Evolutionary conservation across 331 rosid species (phyloP).

Genomic region (Malus hybrid): DNA sequence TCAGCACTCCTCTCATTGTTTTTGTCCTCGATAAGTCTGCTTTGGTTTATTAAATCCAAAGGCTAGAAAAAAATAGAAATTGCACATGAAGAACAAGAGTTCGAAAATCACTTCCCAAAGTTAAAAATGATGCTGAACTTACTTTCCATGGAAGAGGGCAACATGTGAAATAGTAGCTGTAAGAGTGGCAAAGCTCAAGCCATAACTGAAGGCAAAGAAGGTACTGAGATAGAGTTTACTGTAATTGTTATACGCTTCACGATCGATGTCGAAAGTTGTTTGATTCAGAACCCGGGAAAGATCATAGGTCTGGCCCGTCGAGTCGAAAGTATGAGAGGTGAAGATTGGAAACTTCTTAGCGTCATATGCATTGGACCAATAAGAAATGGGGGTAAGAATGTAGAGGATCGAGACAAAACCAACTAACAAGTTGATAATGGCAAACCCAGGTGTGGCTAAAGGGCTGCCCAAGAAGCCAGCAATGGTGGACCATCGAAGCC

Average conservation of each 20-base stretch:
- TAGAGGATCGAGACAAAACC: slow-evolving; percentile 45
- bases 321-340: slow-evolving; percentile 56
- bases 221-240: slow-evolving; percentile 60
- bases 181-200: slow-evolving; percentile 65
- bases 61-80: too few species aligned
- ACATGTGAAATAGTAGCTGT: slow-evolving; percentile 71
- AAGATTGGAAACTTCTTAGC: slow-evolving; percentile 72
- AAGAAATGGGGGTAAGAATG: slow-evolving; percentile 37
- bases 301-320: slow-evolving; percentile 38
- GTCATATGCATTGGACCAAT: slow-evolving; percentile 51
- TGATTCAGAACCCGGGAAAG: slow-evolving; percentile 39
- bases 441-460: slow-evolving; percentile 58
- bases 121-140: slow-evolving; percentile 13
- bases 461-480: slow-evolving; percentile 69
- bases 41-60: too few species aligned
- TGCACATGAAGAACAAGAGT: too few species aligned
- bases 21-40: too few species aligned
- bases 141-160: slow-evolving; percentile 78
- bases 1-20: too few species aligned
- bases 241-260: slow-evolving; percentile 34
- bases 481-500: slow-evolving; percentile 72
- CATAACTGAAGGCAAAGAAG: slow-evolving; percentile 57
- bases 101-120: too few species aligned
- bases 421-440: slow-evolving; percentile 40
- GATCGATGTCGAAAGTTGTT: slow-evolving; percentile 38